Percentiles rank a stretch among this genome's conserved stretches.
Evolutionary conservation across 1,139 yeast genomes (phyloP).

Genomic region (Nematodospora anomalae): DNA sequence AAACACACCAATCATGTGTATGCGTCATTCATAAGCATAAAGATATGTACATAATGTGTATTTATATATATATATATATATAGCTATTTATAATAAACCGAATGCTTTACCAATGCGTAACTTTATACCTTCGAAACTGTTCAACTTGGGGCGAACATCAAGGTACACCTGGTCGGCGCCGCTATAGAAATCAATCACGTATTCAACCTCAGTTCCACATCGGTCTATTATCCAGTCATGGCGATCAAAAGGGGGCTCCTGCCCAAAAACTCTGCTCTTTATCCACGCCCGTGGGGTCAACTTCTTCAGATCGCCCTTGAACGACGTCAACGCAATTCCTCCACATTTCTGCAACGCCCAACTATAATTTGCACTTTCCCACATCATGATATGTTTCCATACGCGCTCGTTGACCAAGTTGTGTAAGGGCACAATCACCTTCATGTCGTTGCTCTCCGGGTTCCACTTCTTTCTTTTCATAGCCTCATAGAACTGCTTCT

Average conservation of each 20-base stretch:
- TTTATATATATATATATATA: constrained; percentile 4
- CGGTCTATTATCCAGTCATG: constrained; percentile 95
- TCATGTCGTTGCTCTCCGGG: constrained; percentile 82
- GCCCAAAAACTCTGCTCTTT: constrained; percentile 59
- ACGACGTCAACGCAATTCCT: constrained; percentile 80
- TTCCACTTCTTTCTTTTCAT: constrained; percentile 90
- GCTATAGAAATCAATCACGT: constrained; percentile 89
- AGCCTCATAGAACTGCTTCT: constrained; percentile 91
- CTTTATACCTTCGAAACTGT: constrained; percentile 75
- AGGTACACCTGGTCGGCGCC: constrained; percentile 60
- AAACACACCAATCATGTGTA: constrained; percentile 7
- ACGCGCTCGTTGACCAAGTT: constrained; percentile 92
- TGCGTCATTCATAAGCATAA: too few relatives aligned
- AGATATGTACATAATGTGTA: constrained; percentile 1
- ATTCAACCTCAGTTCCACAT: constrained; percentile 81
- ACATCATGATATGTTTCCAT: constrained; percentile 78
- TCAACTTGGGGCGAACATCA: constrained; percentile 90
- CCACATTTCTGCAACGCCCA: constrained; percentile 60
- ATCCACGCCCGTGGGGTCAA: constrained; percentile 89
- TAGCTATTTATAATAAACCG: constrained; percentile 31
- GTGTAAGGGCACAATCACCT: constrained; percentile 89
- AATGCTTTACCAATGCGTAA: constrained; percentile 62
- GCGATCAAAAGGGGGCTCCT: constrained; percentile 84
- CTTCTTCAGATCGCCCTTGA: constrained; percentile 84
- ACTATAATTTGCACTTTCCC: constrained; percentile 72